Base-by-base conservation (phyloP, 2,329 filamentous ascomycete genomes). In the Ilyonectria robusta region DNA sequence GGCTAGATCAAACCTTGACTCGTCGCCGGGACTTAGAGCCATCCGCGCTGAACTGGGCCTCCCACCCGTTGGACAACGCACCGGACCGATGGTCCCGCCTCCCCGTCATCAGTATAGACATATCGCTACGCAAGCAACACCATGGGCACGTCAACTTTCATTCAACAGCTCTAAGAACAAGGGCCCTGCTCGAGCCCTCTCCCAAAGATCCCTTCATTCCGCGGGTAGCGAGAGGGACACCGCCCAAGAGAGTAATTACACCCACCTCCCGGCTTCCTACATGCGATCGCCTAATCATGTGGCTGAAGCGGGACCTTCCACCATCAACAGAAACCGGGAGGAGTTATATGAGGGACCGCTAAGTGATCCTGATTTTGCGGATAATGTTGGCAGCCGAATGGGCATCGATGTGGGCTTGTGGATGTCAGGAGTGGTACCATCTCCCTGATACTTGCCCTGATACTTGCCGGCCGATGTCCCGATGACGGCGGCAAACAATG, bases 401-500 rank as follows among this genome's bases (percentile, higher is more conserved):
- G 51, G 42, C 17, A 56, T 62, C 6, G 46, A 55, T 35, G 23
- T 48, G 42, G 51, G 42, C 37, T 56, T 35, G 59, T 37, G 40
- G 51, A 48, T 46, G 33, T 26, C 53, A 37, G 23, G 44, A 56
- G 42, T 37, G 11, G 13, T 21, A 48, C 26, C 29, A 47, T 17
- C 40, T 40, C 21, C 44, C 37, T 26, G 26, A 26, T 26, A 26
- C 6, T 26, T 26, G 26, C 47, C 15, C 15, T 53, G 46, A 55
- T 55, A 35, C 40, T 8, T 15, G 50, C 50, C 31, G 19, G 17
- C 17, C n/a, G 29, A 13, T 23, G 19, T 47, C 9, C 21, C 9
- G 10, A 47, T 21, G 48, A 51, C 26, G 50, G 21, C 11, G n/a
- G 9, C 19, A 19, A 35, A 21, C 44, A 11, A 33, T 9, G 19